Conservation (phyloP, 352 stramenopile genomes). For the Globisporangium acanthophoron region DNA sequence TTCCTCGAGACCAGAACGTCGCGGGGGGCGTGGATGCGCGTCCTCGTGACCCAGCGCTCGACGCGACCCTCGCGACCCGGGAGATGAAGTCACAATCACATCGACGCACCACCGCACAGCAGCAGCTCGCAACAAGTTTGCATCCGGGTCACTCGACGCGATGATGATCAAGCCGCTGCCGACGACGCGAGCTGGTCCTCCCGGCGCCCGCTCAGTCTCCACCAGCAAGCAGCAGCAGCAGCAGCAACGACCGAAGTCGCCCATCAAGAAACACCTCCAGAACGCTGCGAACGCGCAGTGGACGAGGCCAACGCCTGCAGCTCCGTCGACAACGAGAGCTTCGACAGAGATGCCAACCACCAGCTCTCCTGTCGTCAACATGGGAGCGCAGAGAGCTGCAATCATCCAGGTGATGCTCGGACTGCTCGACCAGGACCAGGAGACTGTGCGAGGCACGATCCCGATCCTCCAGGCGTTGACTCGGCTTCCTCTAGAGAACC, state of each 20-base stretch:
- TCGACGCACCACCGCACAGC: neutral
- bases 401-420: constrained; percentile 49
- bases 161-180: constrained; percentile 24
- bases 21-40: too few relatives aligned
- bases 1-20: neutral
- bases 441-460: constrained; percentile 34
- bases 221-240: constrained; percentile 11
- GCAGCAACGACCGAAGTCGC: constrained; percentile 24
- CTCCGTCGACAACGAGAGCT: neutral
- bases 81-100: neutral
- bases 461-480: constrained; percentile 41
- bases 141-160: neutral
- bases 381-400: constrained; percentile 25
- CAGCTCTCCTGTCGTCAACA: neutral
- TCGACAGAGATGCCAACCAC: neutral
- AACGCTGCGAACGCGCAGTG: constrained; percentile 13
- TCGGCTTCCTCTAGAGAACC: constrained; percentile 34
- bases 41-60: neutral
- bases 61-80: neutral
- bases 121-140: neutral
- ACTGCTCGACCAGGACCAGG: constrained; percentile 55
- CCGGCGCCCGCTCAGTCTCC: neutral
- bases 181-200: neutral
- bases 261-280: constrained; percentile 54
- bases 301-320: neutral